Evolutionary conservation across 805 yeast genomes (phyloP).

Genomic region (Candida oleophila): DNA sequence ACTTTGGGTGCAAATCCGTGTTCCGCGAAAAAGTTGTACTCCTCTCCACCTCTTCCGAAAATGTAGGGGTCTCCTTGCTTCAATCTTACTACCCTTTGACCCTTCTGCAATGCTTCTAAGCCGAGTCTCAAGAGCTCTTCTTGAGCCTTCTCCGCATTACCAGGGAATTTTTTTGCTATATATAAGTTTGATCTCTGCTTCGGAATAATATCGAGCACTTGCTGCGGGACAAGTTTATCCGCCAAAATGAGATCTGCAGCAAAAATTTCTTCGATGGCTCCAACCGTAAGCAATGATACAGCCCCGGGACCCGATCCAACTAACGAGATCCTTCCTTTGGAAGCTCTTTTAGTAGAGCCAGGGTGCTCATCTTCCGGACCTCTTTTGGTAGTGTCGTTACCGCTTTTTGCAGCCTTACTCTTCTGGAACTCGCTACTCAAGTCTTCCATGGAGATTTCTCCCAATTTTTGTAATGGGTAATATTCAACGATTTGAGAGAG

Average conservation of each 20-base stretch:
- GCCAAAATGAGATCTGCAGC: constrained; percentile 84
- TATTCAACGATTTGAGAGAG: constrained; percentile 87
- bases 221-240: constrained; percentile 89
- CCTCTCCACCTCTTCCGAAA: constrained; percentile 97
- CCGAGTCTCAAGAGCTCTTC: constrained; percentile 78
- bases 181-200: constrained; percentile 61
- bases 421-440: constrained; percentile 42
- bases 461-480: constrained; percentile 70
- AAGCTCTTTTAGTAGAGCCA: not conserved
- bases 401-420: constrained; percentile 13
- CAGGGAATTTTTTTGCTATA: constrained; percentile 93
- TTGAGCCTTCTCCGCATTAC: constrained; percentile 94
- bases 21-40: constrained; percentile 61
- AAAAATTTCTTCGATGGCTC: constrained; percentile 78
- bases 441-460: constrained; percentile 58
- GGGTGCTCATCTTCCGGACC: not conserved
- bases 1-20: constrained; percentile 75
- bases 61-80: constrained; percentile 98
- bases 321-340: constrained; percentile 63
- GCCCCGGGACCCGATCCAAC: constrained; percentile 97
- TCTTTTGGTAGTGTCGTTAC: not conserved
- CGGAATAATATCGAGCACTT: constrained; percentile 82
- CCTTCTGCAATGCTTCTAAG: constrained; percentile 57
- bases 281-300: constrained; percentile 74
- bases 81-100: constrained; percentile 79